These are phyloP conservation scores for Cordyceps tenuipes DNA, from an alignment of 2,329 filamentous ascomycete genomes.

Conservation along the genomic window DNA sequence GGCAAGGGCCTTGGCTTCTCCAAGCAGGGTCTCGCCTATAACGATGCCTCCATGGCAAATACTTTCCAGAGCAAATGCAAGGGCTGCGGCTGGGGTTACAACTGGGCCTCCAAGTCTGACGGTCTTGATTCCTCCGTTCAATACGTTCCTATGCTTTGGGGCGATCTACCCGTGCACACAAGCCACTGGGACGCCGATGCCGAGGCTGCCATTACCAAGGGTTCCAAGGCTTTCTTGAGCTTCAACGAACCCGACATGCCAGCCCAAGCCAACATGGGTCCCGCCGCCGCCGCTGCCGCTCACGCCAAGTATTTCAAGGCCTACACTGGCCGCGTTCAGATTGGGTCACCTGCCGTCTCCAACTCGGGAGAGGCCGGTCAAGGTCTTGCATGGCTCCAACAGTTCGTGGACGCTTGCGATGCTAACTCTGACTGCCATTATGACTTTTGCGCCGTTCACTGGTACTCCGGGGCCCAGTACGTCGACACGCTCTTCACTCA, in stretches of 20 bases:
- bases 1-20: neutral
- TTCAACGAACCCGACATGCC: conserved; percentile 66
- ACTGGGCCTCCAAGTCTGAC: conserved; percentile 50
- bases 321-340: conserved; percentile 42
- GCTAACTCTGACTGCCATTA: conserved; percentile 37
- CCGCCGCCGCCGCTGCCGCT: conserved; percentile 40
- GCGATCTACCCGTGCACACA: conserved; percentile 34
- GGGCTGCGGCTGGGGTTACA: conserved; percentile 53
- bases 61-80: conserved; percentile 37
- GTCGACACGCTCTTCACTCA: conserved; percentile 46
- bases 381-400: conserved; percentile 49
- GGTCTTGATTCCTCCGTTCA: conserved; percentile 37
- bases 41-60: conserved; percentile 44
- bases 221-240: conserved; percentile 50
- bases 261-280: conserved; percentile 50
- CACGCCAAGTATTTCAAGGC: conserved; percentile 49
- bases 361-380: conserved; percentile 43
- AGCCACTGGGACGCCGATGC: conserved; percentile 43
- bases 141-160: conserved; percentile 64
- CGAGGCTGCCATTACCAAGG: conserved; percentile 41
- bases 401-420: conserved; percentile 44
- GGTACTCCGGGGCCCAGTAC: conserved; percentile 47
- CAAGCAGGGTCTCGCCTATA: conserved; percentile 65
- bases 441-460: conserved; percentile 56
- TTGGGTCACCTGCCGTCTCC: conserved; percentile 53